Evolutionary conservation across 1,284 basidiomycete species (phyloP), one percentile per base, ranked within the genome.

Genomic region (Somion occarium): DNA sequence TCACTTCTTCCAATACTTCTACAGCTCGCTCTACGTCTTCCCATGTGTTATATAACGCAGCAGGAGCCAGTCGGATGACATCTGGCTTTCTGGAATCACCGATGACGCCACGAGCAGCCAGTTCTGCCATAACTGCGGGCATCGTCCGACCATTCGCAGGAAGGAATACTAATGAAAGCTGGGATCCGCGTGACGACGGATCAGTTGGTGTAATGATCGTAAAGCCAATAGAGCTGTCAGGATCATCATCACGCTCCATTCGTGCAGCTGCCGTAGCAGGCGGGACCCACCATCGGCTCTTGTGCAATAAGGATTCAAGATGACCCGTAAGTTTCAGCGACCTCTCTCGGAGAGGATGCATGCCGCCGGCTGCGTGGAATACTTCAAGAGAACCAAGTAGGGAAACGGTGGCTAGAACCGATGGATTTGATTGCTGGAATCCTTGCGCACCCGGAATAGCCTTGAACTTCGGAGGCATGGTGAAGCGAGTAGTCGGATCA

Each of bases 351-450:
- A 96, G 64, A 15, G 79, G 71, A 9, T 58, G 60, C 72, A 95
- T 86, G 69, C 88, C 87, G 34, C 89, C 90, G 4, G 77, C 85
- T 59, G 80, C 76, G 59, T 86, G 76, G 70, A 96, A 89, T n/a
- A 91, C 68, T 63, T 88, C 78, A 24, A 97, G 75, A 38, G 91
- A 85, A 2, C 92, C 91, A 20, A 93, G 75, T 5, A 97, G 78
- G 2, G 92, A 79, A 51, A 85, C 87, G 1, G 89, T 79, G 44
- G 85, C 81, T 52, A 99, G 73, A 38, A 91, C 83, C 53, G 84
- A 87, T 2, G 96, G 94, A 70, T 97, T 98, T 24, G 93, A 97
- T 67, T 95, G 88, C 66, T 98, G 93, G 73, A 91, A 98, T 26
- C 95, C 95, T 64, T 93, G 89, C 1, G 97, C 97, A 45, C 96